phyloP scores from a whole-genome alignment of 2,329 filamentous ascomycete genomes.

The Madurella fahalii region DNA sequence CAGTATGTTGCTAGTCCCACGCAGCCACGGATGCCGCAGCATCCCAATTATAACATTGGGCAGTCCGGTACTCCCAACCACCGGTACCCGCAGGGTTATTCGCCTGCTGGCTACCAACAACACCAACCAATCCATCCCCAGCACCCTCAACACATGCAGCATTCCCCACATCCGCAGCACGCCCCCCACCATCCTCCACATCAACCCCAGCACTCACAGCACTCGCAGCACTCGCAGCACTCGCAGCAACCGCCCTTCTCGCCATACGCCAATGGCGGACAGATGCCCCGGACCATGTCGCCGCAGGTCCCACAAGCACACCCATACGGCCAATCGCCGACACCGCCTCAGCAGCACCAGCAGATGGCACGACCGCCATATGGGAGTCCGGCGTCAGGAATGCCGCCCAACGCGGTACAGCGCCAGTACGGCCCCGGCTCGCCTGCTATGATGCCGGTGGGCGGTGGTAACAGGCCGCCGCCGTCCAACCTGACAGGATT shows the following conservation, averaged over 20 bases:
- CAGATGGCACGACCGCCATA: conserved; percentile 28
- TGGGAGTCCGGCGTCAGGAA: conserved; percentile 26
- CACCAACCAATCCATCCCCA: conserved; percentile 32
- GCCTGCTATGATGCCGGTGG: conserved; percentile 30
- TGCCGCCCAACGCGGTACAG: conserved; percentile 28
- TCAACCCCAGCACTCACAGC: conserved; percentile 27
- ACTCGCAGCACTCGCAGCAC: no score
- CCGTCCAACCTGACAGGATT: conserved; percentile 41
- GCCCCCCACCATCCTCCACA: conserved; percentile 26
- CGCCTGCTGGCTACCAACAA: conserved; percentile 25
- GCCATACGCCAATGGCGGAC: conserved; percentile 43
- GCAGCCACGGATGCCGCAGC: conserved; percentile 42
- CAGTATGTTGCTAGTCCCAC: conserved; percentile 42
- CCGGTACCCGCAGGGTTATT: conserved; percentile 34
- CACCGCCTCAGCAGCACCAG: conserved; percentile 29
- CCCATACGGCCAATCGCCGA: conserved; percentile 39
- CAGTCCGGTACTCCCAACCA: conserved; percentile 41
- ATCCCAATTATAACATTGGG: conserved; percentile 37
- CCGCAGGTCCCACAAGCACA: conserved; percentile 39
- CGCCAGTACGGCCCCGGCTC: conserved; percentile 32
- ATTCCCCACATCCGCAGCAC: conserved; percentile 31
- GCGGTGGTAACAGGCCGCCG: conserved; percentile 7
- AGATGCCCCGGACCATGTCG: conserved; percentile 41
- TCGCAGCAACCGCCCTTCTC: conserved; percentile 33
- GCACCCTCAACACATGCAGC: conserved; percentile 24